phyloP scores from a whole-genome alignment of 306 rosid genomes.

The Rubus parviflorus region DNA sequence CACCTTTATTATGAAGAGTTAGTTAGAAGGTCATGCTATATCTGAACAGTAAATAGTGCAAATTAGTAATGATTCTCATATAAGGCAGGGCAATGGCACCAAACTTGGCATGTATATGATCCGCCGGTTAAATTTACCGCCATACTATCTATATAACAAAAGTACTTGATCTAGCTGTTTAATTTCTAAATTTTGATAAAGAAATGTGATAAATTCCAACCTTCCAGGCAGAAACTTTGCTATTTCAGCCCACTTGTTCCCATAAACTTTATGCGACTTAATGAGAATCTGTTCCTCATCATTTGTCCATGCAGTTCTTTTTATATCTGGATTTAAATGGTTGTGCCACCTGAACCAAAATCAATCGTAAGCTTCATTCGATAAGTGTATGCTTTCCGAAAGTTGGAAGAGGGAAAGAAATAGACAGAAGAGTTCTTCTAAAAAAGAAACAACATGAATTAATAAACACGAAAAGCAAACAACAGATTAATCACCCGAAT shows the following conservation, averaged over 20 bases:
- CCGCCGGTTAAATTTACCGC: neutral
- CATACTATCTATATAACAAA: neutral
- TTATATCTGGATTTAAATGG: slow-evolving; percentile 54
- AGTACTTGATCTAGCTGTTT: neutral
- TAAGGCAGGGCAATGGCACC: neutral
- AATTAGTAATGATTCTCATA: neutral
- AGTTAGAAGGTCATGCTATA: neutral
- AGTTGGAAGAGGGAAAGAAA: neutral
- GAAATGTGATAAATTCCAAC: slow-evolving; percentile 5
- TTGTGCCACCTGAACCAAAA: slow-evolving; percentile 48
- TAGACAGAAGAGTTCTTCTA: neutral
- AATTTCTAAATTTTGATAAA: neutral
- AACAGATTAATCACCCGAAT: neutral
- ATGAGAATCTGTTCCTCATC: slow-evolving; percentile 46
- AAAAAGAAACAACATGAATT: neutral
- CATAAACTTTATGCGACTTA: slow-evolving; percentile 34
- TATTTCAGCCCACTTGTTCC: slow-evolving; percentile 56
- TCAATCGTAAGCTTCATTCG: neutral
- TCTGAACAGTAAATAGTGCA: neutral
- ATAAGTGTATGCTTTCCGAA: neutral
- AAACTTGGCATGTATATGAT: neutral
- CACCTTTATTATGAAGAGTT: neutral
- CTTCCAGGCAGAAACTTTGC: slow-evolving; percentile 49
- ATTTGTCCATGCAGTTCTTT: slow-evolving; percentile 42
- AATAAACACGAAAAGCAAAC: neutral